Evolutionary conservation across 768 basidiomycete genomes (phyloP), one percentile per base, ranked within the genome.

Genomic region (Suillus paluster): DNA sequence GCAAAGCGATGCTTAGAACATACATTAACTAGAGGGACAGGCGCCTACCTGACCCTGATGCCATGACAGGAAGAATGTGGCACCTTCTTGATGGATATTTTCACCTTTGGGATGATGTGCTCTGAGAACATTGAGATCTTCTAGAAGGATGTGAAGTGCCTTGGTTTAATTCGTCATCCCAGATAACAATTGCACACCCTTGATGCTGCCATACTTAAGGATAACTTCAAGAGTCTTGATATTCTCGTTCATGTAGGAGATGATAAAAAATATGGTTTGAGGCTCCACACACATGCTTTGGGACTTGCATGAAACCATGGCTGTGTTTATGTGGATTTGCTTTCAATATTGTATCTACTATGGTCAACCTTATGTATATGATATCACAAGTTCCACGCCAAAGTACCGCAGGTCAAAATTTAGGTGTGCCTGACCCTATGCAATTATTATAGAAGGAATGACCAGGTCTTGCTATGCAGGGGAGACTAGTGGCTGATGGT

Each of bases 81-180:
- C 70, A 3, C 57, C 17, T 50, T 61, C 52, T 14, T 65, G 70
- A 1, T 23, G 62, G n/a, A 74, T 66, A 61, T 74, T 74, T 58
- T 54, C 75, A 19, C 71, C 64, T 23, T 72, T 66, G 0, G 73
- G 74, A 0, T 63, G 67, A 50, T 75, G 73, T 2, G 72, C 74
- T 57, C 74, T 71, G 42, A 75, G 74, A 42, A 62, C 63, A n/a
- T 46, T 60, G 33, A 76, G 69, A 60, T 75, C 73, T 45, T 62
- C 66, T 57, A 75, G 68, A 41, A 74, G 58, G 50, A 66, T 67
- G 42, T 64, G 64, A 44, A 73, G 62, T 12, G 55, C 71, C 19
- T 27, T 23, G 33, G 8, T 48, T 44, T 34, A 65, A 65, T 2
- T 72, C 63, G 5, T 60, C 0, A 57, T 23, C 8, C 67, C 61